These are phyloP conservation scores for Medicago arabica DNA, from an alignment of 306 rosid genomes.

Conservation along the genomic window DNA sequence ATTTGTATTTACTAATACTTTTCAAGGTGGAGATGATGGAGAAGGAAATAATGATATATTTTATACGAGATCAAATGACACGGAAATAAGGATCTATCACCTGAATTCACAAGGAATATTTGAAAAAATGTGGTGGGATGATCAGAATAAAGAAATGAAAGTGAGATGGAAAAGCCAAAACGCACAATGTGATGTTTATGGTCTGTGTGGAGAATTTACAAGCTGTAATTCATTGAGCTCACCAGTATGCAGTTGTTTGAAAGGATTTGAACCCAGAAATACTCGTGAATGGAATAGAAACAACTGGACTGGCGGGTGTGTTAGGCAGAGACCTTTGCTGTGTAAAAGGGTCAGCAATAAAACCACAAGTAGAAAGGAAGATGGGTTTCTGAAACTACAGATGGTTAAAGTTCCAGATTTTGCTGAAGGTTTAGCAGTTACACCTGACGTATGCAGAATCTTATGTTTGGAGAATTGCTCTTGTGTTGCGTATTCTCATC, in stretches of 20 bases:
- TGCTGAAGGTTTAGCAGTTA: constrained; percentile 1
- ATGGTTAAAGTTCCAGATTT: constrained; percentile 55
- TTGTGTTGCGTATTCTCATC: constrained; percentile 34
- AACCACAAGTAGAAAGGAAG: constrained; percentile 24
- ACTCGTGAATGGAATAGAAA: no score
- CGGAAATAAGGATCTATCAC: neutral
- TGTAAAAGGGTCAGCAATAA: constrained; percentile 20
- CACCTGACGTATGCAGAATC: constrained; percentile 21
- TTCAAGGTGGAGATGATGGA: neutral
- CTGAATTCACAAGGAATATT: constrained; percentile 35
- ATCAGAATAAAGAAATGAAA: neutral
- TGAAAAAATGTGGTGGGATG: neutral
- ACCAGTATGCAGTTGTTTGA: no score
- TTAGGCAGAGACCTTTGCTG: constrained; percentile 20
- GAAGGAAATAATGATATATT: neutral
- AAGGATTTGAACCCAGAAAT: no score
- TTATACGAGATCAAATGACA: neutral
- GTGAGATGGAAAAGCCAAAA: constrained; percentile 12
- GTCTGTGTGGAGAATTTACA: constrained; percentile 46
- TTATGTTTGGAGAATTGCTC: constrained; percentile 43
- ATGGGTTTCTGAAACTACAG: constrained; percentile 44
- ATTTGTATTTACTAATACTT: neutral
- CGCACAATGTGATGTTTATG: constrained; percentile 46
- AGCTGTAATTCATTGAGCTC: no score
- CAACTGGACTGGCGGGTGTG: neutral